Conservation (phyloP, 768 basidiomycete species). For the Kondoa subrosea region DNA sequence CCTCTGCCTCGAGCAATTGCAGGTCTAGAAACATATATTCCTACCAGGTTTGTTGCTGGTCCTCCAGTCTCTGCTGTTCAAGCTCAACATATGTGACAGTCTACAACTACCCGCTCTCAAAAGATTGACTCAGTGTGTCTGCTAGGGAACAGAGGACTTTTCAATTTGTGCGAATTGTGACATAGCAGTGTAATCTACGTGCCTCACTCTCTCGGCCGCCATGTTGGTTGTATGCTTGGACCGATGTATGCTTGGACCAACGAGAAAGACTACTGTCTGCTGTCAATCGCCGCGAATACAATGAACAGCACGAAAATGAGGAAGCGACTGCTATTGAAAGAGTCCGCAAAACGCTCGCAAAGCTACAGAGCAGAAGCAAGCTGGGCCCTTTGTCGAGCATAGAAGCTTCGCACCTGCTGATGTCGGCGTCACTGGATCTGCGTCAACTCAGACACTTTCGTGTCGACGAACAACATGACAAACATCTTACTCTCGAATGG, state of each 20-base stretch:
- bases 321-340: no score
- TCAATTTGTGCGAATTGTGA: neutral
- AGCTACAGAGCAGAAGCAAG: no score
- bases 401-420: no score
- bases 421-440: neutral
- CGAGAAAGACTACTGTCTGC: no score
- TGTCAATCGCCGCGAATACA: no score
- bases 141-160: neutral
- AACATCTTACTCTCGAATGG: neutral
- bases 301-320: no score
- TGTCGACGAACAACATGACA: neutral
- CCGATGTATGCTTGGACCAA: no score
- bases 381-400: no score
- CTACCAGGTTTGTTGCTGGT: conserved; percentile 30
- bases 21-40: conserved; percentile 89
- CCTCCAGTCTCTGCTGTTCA: neutral
- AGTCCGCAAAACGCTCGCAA: no score
- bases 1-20: conserved; percentile 87
- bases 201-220: neutral
- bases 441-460: neutral
- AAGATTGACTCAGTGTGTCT: neutral
- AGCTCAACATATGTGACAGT: neutral
- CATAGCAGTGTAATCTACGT: neutral
- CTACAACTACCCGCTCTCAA: neutral
- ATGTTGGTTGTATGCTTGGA: neutral